phyloP scores from a whole-genome alignment of 164 flowering plant species.

The Vitis rupestris region DNA sequence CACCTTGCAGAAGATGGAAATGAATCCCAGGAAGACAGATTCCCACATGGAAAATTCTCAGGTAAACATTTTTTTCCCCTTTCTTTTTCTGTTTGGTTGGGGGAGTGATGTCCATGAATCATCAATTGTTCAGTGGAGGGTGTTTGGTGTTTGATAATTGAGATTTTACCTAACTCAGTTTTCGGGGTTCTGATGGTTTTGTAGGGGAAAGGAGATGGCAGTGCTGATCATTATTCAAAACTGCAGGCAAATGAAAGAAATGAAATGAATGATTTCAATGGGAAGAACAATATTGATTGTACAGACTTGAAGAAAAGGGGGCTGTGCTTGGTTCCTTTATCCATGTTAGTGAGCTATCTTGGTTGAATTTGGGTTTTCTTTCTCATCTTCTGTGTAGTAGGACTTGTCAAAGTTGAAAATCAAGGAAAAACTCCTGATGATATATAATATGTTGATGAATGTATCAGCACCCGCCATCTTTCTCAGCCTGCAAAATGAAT shows the following conservation, averaged over 20 bases:
- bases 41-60: constrained; percentile 10
- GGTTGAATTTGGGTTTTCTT: constrained; percentile 15
- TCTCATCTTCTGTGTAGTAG: constrained; percentile 4
- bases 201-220: constrained; percentile 20
- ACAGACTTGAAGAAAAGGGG: constrained; percentile 40
- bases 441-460: no score
- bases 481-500: no score
- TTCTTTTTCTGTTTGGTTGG: background rate
- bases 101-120: no score
- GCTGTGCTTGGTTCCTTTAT: constrained; percentile 44
- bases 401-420: no score
- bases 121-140: background rate
- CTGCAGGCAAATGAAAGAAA: constrained; percentile 2
- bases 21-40: constrained; percentile 16
- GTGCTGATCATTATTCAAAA: constrained; percentile 9
- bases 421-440: no score
- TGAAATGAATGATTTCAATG: constrained; percentile 6
- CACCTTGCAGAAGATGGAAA: constrained; percentile 9
- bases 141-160: background rate
- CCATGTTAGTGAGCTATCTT: constrained; percentile 34
- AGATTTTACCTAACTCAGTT: background rate
- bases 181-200: background rate
- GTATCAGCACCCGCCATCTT: no score
- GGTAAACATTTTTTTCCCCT: constrained; percentile 15
- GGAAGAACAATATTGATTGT: constrained; percentile 5